Conservation (phyloP, 2,329 filamentous ascomycete genomes). For the Fonsecaea multimorphosa region DNA sequence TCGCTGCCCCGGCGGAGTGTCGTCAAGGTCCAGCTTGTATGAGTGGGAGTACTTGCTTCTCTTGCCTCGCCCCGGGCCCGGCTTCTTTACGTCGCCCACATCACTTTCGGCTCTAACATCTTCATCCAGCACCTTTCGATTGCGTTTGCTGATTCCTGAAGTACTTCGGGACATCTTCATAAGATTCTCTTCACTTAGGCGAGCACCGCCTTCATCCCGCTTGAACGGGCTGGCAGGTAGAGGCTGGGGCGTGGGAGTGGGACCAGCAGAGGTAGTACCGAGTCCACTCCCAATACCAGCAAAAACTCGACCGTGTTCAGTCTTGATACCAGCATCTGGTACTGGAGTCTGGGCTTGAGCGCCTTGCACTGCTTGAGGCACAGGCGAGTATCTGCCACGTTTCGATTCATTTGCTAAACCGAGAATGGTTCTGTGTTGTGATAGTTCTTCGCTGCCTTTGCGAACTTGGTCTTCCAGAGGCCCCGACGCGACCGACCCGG, state of each 20-base stretch:
- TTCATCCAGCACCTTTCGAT: slow-evolving; percentile 76
- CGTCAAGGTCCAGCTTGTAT: slow-evolving; percentile 39
- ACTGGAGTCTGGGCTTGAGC: slow-evolving; percentile 81
- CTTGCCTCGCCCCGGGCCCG: slow-evolving; percentile 31
- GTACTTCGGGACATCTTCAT: slow-evolving; percentile 50
- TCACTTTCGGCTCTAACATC: slow-evolving; percentile 70
- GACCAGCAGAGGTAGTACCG: slow-evolving; percentile 58
- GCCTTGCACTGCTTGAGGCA: slow-evolving; percentile 92
- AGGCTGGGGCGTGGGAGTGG: slow-evolving; percentile 42
- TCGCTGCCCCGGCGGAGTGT: slow-evolving; percentile 21
- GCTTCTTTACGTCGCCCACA: slow-evolving; percentile 51
- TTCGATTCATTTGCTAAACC: slow-evolving; percentile 75
- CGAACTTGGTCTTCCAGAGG: slow-evolving; percentile 49
- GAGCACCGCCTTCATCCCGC: slow-evolving; percentile 54
- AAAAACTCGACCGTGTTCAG: slow-evolving; percentile 93
- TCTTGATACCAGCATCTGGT: slow-evolving; percentile 90
- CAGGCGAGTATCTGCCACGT: slow-evolving; percentile 81
- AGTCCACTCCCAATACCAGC: slow-evolving; percentile 82
- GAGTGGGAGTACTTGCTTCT: slow-evolving; percentile 38
- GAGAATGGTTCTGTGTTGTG: slow-evolving; percentile 71
- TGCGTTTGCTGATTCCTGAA: slow-evolving; percentile 63
- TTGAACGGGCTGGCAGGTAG: slow-evolving; percentile 56
- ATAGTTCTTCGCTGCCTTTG: slow-evolving; percentile 61
- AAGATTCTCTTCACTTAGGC: slow-evolving; percentile 51
- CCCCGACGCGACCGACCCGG: slow-evolving; percentile 43